Evolutionary conservation across 805 yeast genomes (phyloP).

Genomic region (Alloascoidea hylecoeti): DNA sequence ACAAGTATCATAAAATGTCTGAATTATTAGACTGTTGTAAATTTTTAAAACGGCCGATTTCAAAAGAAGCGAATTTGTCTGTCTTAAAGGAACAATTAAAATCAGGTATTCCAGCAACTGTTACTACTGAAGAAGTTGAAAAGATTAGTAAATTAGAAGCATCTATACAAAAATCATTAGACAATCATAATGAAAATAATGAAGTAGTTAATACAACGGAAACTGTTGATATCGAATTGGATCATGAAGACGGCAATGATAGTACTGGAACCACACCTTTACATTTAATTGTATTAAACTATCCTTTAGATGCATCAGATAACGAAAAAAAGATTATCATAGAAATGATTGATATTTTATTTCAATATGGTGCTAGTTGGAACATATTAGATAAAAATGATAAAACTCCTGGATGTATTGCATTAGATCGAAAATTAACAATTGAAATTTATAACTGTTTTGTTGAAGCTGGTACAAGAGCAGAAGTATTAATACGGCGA

Average conservation of each 20-base stretch:
- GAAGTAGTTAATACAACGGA: constrained; percentile 4
- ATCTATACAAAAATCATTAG: constrained; percentile 16
- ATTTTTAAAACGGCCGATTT: constrained; percentile 30
- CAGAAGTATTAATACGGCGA: constrained; percentile 69
- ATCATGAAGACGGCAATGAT: constrained; percentile 16
- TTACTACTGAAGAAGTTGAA: constrained; percentile 63
- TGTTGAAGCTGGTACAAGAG: constrained; percentile 82
- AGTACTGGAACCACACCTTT: constrained; percentile 64
- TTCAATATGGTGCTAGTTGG: constrained; percentile 92
- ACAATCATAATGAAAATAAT: constrained; percentile 14
- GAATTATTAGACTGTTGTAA: background rate
- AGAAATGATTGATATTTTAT: constrained; percentile 46
- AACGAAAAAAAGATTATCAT: constrained; percentile 31
- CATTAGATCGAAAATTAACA: constrained; percentile 37
- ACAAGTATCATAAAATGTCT: no score
- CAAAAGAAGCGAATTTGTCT: constrained; percentile 23
- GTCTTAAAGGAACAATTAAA: constrained; percentile 31
- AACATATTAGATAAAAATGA: constrained; percentile 55
- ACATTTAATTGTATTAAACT: constrained; percentile 47
- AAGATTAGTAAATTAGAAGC: constrained; percentile 30
- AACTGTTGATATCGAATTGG: constrained; percentile 6
- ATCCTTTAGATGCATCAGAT: constrained; percentile 23
- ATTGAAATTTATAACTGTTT: constrained; percentile 30
- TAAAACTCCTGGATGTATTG: constrained; percentile 78
- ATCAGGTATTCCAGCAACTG: constrained; percentile 70